These are phyloP conservation scores for Aspergillus sp. DNA, from an alignment of 2,329 filamentous ascomycete genomes.

Conservation along the genomic window DNA sequence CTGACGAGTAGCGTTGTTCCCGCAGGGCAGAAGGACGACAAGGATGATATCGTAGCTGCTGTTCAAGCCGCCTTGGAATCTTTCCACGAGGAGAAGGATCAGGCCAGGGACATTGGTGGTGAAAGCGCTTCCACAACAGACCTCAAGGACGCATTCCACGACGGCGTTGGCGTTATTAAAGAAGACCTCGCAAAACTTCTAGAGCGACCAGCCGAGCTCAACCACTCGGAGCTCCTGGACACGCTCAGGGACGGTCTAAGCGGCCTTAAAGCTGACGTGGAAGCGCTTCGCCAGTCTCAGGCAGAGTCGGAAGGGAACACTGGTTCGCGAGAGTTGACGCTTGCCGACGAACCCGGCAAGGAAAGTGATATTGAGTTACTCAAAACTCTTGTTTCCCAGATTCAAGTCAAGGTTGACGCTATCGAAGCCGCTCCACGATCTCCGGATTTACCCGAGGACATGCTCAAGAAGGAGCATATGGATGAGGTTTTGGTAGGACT, in stretches of 20 bases:
- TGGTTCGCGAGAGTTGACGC: conserved; percentile 54
- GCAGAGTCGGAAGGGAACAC: conserved; percentile 52
- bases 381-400: conserved; percentile 76
- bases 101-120: conserved; percentile 34
- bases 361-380: conserved; percentile 79
- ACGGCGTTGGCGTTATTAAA: conserved; percentile 73
- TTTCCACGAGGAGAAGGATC: background rate
- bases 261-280: conserved; percentile 73
- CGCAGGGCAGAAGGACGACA: conserved; percentile 37
- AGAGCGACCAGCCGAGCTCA: conserved; percentile 78
- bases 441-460: conserved; percentile 40
- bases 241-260: conserved; percentile 81
- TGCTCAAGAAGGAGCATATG: conserved; percentile 49
- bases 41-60: conserved; percentile 52
- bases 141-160: conserved; percentile 61
- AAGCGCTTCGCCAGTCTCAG: conserved; percentile 65
- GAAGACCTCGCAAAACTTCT: conserved; percentile 72
- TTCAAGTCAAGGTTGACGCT: conserved; percentile 80
- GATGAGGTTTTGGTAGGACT: conserved; percentile 47
- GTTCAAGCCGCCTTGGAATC: conserved; percentile 37
- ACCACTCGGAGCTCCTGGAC: conserved; percentile 85
- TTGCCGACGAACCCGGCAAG: conserved; percentile 55
- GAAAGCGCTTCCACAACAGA: conserved; percentile 58
- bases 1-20: conserved; percentile 32
- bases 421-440: conserved; percentile 56